Evolutionary conservation across 352 stramenopile species (phyloP), one percentile per base, ranked within the genome.

Genomic region (Phytopythium mirpurense): DNA sequence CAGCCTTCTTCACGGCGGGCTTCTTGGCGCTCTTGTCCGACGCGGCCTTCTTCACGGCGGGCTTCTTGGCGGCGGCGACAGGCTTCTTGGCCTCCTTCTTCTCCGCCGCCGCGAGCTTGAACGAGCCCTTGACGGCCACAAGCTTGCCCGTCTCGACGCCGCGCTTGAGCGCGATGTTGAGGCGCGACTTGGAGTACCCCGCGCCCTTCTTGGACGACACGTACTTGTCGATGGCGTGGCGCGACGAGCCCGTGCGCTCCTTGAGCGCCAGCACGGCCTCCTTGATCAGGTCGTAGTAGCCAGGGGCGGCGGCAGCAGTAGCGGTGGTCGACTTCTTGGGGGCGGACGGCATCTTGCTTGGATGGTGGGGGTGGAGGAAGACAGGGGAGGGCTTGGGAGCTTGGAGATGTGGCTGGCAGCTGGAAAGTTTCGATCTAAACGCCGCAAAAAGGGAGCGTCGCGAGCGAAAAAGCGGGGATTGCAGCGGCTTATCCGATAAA

Each of bases 211-310:
- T 93, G 21, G 73, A 70, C 48, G 88, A 83, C 59, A 97, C 88
- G 61, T 82, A 97, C 72, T 97, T 97, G 72, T 96, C 94, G 61
- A 98, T 97, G n/a, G 92, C 92, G 58, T 95, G 75, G 44, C 84
- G 76, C 27, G 90, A 97, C 51, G 88, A 97, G 52, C 92, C 90
- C 51, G 69, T 86, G 64, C 89, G 88, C 56, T 97, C 90, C 70
- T 97, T 97, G 46, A 98, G 85, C 57, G 81, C 59, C 44, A 90
- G 56, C 59, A 98, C 90, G 50, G 90, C 88, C 65, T 96, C 87
- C 69, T 96, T 96, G 74, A 98, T 97, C 51, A 94, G 78, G 67
- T 96, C 85, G 68, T 92, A 95, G 80, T 96, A 94, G 63, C 78
- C 78, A 18, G 82, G 76, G 27, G 78, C 81, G 47, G 74, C 58